These are phyloP conservation scores for Nevesoporus exiguus DNA, from an alignment of 768 basidiomycete genomes.

Conservation along the genomic window DNA sequence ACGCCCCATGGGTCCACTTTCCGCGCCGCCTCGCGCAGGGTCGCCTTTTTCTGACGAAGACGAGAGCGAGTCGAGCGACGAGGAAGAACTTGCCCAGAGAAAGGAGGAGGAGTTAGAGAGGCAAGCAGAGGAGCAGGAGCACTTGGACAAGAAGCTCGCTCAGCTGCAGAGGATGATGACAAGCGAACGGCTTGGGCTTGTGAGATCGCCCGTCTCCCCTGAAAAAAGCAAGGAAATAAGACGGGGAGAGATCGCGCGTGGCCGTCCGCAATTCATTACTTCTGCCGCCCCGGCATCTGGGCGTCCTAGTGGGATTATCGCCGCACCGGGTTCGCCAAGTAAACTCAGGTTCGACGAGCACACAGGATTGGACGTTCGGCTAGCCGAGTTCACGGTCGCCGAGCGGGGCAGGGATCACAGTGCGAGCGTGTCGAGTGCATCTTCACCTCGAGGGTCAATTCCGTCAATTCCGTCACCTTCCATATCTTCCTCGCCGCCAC, in stretches of 20 bases:
- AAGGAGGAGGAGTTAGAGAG: slow-evolving; percentile 71
- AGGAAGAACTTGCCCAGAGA: slow-evolving; percentile 49
- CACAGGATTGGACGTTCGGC: slow-evolving; percentile 31
- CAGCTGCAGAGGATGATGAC: slow-evolving; percentile 73
- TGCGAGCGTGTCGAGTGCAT: slow-evolving; percentile 70
- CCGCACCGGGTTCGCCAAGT: slow-evolving; percentile 32
- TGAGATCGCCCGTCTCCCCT: slow-evolving; percentile 36
- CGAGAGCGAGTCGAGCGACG: slow-evolving; percentile 55
- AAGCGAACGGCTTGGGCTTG: slow-evolving; percentile 67
- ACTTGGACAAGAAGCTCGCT: slow-evolving; percentile 62
- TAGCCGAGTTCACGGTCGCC: slow-evolving; percentile 31
- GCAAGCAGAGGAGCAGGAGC: slow-evolving; percentile 62
- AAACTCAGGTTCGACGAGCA: slow-evolving; percentile 18
- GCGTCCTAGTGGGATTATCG: not conserved
- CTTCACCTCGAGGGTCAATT: slow-evolving; percentile 75
- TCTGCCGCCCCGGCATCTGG: slow-evolving; percentile 7
- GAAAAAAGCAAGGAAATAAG: slow-evolving; percentile 35
- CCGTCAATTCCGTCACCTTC: slow-evolving; percentile 79
- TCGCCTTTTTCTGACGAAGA: slow-evolving; percentile 54
- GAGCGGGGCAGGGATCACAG: slow-evolving; percentile 52
- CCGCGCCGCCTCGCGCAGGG: slow-evolving; percentile 36
- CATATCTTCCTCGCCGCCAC: slow-evolving; percentile 41
- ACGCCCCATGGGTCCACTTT: slow-evolving; percentile 23
- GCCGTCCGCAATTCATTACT: slow-evolving; percentile 34
- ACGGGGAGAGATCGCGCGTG: slow-evolving; percentile 37